Evolutionary conservation across 75 land plant species (phyloP), one percentile per base, ranked within the genome.

Genomic region (Chamaecyparis obtusa): DNA sequence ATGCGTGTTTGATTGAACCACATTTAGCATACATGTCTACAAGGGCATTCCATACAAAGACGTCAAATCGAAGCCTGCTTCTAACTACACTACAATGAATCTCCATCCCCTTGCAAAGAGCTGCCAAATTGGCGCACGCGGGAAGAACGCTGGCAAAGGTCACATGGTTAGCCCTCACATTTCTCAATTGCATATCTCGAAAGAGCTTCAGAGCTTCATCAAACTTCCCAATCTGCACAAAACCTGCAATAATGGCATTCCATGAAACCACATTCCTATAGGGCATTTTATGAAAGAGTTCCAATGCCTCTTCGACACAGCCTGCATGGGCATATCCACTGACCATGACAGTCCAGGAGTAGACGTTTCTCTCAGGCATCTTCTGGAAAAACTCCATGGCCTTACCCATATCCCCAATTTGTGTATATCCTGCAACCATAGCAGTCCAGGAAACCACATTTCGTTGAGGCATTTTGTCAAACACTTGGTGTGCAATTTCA

Each of bases 21-120:
- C 93, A 91, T 88, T 90, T 91, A 43, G 91, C 90, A 87, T 92
- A 92, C 92, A 92, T 91, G 39, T 88, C 89, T 24, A 92, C 54
- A 56, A 91, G 84, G 43, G 91, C 46, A 74, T 51, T 84, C 37
- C 77, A 83, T 9, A 92, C 86, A 85, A 88, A 77, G 55, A 51
- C 77, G 55, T 87, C 86, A 17, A 35, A 37, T 69, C 88, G 91
- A 54, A 87, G 83, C 46, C 92, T 88, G 55, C 77, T 79, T 80
- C 82, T 87, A 30, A 75, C 86, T 36, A 88, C 81, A 14, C 78
- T 15, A 11, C 88, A 39, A 83, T 92, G 94, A 15, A 92, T 75
- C 81, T 89, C 72, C 83, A 33, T 77, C 33, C 94, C 94, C 32
- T 72, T 67, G 60, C 87, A 75, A 24, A 90, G 77, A 37, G 75